Percentiles rank a stretch among this genome's conserved stretches.
Conservation (phyloP, 176 grass and related monocot genomes). For the Thalia dealbata region DNA sequence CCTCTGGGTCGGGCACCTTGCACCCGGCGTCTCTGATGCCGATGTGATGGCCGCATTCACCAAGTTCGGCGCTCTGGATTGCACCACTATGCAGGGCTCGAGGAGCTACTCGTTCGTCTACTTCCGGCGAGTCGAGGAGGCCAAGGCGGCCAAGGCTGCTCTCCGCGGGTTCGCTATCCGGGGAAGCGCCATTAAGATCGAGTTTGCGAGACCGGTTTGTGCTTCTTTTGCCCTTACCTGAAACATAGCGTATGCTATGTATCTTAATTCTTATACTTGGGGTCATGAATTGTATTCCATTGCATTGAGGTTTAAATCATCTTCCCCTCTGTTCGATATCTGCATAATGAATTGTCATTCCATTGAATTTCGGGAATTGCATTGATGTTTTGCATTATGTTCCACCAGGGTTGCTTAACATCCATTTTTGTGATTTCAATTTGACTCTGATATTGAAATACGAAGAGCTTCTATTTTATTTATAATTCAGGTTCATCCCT, state of each 20-base stretch:
- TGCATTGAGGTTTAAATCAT: too few species aligned
- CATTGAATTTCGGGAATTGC: too few species aligned
- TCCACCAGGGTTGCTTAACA: too few species aligned
- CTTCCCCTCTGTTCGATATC: too few species aligned
- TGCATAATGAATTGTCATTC: too few species aligned
- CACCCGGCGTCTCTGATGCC: constrained; percentile 26
- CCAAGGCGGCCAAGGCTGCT: constrained; percentile 42
- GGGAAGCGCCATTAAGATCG: constrained; percentile 36
- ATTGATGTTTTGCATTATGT: too few species aligned
- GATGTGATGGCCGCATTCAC: constrained; percentile 43
- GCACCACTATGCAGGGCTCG: constrained; percentile 32
- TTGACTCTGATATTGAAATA: too few species aligned
- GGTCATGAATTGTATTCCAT: too few species aligned
- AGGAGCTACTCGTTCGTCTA: constrained; percentile 75
- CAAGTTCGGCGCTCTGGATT: constrained; percentile 60
- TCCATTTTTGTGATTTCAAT: too few species aligned
- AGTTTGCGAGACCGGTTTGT: constrained; percentile 74
- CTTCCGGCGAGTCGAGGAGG: constrained; percentile 40
- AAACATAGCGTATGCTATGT: not conserved
- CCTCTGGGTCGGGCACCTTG: constrained; percentile 62
- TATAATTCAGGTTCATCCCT: too few species aligned
- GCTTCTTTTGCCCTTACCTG: not conserved
- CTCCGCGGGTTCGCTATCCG: constrained; percentile 42
- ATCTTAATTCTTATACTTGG: not conserved
- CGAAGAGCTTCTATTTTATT: too few species aligned